Percentiles rank a stretch among this genome's conserved stretches.
These are phyloP conservation scores for Sporothrix schenckii DNA, from an alignment of 2,329 filamentous ascomycete genomes.

Conservation along the genomic window DNA sequence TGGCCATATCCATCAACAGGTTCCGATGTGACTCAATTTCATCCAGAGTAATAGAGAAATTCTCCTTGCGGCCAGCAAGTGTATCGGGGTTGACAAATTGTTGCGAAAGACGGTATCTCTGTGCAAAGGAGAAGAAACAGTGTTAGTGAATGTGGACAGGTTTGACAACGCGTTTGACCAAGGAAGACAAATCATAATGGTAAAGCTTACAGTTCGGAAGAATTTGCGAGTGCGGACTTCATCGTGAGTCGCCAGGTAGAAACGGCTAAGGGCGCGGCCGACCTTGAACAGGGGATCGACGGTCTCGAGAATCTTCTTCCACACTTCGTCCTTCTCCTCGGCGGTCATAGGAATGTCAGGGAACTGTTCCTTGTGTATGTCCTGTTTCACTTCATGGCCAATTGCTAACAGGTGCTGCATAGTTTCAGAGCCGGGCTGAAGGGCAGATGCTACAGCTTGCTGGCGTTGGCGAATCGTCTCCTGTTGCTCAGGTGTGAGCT, in stretches of 20 bases:
- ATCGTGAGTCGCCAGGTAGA: conserved; percentile 47
- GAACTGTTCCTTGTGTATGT: conserved; percentile 47
- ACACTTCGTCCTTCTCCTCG: conserved; percentile 51
- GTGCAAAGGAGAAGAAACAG: not conserved
- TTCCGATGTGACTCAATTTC: conserved; percentile 56
- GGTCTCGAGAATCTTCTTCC: conserved; percentile 49
- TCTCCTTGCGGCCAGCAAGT: conserved; percentile 51
- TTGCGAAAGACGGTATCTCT: conserved; percentile 57
- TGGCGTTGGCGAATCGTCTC: conserved; percentile 39
- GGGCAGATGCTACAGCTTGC: conserved; percentile 37
- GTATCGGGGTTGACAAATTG: conserved; percentile 58
- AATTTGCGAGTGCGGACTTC: conserved; percentile 56
- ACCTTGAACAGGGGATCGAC: conserved; percentile 51
- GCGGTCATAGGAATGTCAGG: conserved; percentile 53
- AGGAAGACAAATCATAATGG: conserved; percentile 30
- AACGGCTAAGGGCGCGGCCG: conserved; percentile 48
- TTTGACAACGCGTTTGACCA: not conserved
- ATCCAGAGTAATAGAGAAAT: conserved; percentile 55
- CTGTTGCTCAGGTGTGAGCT: conserved; percentile 50
- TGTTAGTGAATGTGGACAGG: not conserved
- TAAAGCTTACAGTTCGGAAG: conserved; percentile 54
- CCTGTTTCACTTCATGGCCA: conserved; percentile 43
- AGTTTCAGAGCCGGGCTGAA: conserved; percentile 45
- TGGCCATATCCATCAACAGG: conserved; percentile 57
- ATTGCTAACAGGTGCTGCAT: conserved; percentile 42